These are phyloP conservation scores for Tremella yokohamensis DNA, from an alignment of 768 basidiomycete species.

Conservation along the genomic window DNA sequence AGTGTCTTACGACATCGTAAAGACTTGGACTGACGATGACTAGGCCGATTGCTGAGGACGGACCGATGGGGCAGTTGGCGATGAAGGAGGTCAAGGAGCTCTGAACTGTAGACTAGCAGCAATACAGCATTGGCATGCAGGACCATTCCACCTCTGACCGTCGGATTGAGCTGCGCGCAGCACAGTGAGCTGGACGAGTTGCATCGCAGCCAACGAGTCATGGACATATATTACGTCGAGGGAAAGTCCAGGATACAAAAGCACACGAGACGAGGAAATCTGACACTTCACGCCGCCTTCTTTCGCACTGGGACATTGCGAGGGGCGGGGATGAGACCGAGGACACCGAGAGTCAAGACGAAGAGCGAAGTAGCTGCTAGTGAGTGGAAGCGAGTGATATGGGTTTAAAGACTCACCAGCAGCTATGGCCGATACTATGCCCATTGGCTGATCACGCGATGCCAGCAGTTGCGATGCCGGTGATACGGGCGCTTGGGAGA, in stretches of 20 bases:
- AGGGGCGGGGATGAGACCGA: slow-evolving; percentile 46
- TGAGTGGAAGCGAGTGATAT: not conserved
- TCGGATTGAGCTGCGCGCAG: no score
- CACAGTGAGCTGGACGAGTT: no score
- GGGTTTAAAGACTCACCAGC: slow-evolving; percentile 20
- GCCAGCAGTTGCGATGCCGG: not conserved
- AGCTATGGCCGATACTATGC: slow-evolving; percentile 34
- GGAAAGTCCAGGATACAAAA: no score
- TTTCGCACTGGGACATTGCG: slow-evolving; percentile 26
- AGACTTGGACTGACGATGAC: not conserved
- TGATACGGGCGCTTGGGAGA: slow-evolving; percentile 32
- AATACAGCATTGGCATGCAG: no score
- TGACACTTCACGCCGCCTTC: slow-evolving; percentile 15
- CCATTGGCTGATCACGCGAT: slow-evolving; percentile 20
- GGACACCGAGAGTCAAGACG: slow-evolving; percentile 38
- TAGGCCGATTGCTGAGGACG: not conserved
- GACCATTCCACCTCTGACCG: no score
- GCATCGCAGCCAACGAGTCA: no score
- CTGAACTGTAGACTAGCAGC: not conserved
- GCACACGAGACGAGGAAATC: not conserved
- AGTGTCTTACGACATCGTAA: not conserved
- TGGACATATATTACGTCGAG: no score
- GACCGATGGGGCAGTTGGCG: slow-evolving; percentile 12
- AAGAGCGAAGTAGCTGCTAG: slow-evolving; percentile 42
- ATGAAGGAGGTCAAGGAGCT: slow-evolving; percentile 15